phyloP scores from a whole-genome alignment of 169 alveolate species.

The Eimeria brunetti region DNA sequence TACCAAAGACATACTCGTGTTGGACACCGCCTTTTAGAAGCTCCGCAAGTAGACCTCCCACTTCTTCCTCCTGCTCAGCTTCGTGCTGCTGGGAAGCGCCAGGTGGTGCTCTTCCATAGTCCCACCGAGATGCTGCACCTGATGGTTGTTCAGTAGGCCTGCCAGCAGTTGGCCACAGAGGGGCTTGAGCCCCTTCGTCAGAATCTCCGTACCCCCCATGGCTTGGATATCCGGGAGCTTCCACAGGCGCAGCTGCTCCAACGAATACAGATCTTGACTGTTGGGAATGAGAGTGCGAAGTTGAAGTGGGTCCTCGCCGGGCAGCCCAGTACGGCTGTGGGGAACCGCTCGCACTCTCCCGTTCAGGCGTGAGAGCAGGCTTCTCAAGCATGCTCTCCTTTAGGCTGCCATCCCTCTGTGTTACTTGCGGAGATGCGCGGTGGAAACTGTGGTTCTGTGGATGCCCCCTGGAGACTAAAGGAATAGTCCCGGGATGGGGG shows the following conservation, averaged over 20 bases:
- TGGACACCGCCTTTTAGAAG: background rate
- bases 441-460: background rate
- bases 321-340: background rate
- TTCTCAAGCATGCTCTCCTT: background rate
- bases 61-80: background rate
- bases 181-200: background rate
- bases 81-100: background rate
- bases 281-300: background rate
- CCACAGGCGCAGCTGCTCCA: background rate
- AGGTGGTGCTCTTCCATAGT: background rate
- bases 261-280: background rate
- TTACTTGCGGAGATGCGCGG: background rate
- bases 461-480: background rate
- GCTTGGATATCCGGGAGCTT: background rate
- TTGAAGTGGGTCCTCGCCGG: background rate
- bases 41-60: background rate
- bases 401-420: background rate
- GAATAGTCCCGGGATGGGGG: background rate
- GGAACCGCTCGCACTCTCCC: background rate
- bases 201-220: background rate
- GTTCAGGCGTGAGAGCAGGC: background rate
- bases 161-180: background rate
- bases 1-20: background rate
- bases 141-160: background rate
- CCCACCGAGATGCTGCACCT: background rate